Evolutionary conservation across 495 filamentous ascomycete species (phyloP).

Genomic region (Talaromyces adpressus): DNA sequence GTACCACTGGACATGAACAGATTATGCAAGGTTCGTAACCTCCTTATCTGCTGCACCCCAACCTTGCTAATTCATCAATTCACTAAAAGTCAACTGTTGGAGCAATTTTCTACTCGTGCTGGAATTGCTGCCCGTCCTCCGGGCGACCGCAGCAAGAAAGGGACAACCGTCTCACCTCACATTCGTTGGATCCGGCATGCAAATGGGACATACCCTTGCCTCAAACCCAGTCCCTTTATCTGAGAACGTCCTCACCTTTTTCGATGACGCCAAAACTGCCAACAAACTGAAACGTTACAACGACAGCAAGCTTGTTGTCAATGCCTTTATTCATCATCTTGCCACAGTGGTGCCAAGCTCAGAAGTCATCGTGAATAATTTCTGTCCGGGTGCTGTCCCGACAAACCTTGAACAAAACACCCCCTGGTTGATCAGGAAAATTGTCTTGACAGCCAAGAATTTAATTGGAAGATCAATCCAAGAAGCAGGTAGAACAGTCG

Average conservation of each 20-base stretch:
- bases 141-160: conserved; percentile 11
- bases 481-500: conserved; percentile 11
- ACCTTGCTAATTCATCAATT: not conserved
- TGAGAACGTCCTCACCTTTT: conserved; percentile 13
- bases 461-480: conserved; percentile 4
- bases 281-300: conserved; percentile 17
- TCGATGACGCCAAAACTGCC: conserved; percentile 15
- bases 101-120: conserved; percentile 24
- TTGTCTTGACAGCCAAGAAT: conserved; percentile 11
- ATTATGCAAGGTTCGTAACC: conserved; percentile 17
- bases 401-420: conserved; percentile 13
- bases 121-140: conserved; percentile 17
- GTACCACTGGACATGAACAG: conserved; percentile 17
- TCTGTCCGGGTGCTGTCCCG: conserved; percentile 22
- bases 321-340: conserved; percentile 17
- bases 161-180: conserved; percentile 16
- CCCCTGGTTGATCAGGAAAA: conserved; percentile 10
- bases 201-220: conserved; percentile 12
- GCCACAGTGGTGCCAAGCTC: conserved; percentile 10
- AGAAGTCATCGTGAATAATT: conserved; percentile 20
- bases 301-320: conserved; percentile 23
- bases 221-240: conserved; percentile 5
- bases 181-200: conserved; percentile 18
- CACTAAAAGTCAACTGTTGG: conserved; percentile 20
- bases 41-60: not conserved